A percentile compares a stretch with the other conserved stretches of the same genome.
Conservation (phyloP, 106 monocot species). For the Acorus gramineus region DNA sequence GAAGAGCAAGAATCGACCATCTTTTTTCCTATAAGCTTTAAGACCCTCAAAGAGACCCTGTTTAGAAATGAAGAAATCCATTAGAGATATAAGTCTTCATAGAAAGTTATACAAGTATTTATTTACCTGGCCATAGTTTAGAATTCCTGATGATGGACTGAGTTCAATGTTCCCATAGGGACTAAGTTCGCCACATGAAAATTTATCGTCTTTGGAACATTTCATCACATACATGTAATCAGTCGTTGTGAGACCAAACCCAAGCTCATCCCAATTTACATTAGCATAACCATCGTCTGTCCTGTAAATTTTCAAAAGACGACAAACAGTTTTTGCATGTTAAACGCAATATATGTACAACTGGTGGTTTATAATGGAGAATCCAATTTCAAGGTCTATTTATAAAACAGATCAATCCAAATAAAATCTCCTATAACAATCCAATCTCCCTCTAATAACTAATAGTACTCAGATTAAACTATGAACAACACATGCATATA, state of each 20-base stretch:
- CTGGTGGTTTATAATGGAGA: too few species aligned
- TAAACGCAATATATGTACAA: too few species aligned
- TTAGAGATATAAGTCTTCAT: too few species aligned
- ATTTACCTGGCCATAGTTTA: constrained; percentile 56
- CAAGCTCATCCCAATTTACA: constrained; percentile 48
- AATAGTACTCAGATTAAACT: too few species aligned
- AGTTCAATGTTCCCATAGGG: constrained; percentile 41
- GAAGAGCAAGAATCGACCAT: constrained; percentile 34
- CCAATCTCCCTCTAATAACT: too few species aligned
- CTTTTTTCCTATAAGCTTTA: constrained; percentile 39
- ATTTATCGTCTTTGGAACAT: constrained; percentile 23
- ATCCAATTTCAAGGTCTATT: too few species aligned
- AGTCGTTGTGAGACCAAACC: constrained; percentile 34
- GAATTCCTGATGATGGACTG: constrained; percentile 47
- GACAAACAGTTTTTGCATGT: too few species aligned
- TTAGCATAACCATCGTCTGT: constrained; percentile 29
- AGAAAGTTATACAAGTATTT: not conserved
- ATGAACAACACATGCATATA: too few species aligned
- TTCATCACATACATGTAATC: constrained; percentile 67
- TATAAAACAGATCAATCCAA: too few species aligned
- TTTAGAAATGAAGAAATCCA: too few species aligned
- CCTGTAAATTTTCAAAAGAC: not conserved
- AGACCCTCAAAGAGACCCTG: constrained; percentile 58
- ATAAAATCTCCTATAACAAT: too few species aligned
- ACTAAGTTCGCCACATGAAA: constrained; percentile 26